Evolutionary conservation across 2,329 filamentous ascomycete species (phyloP), one percentile per base, ranked within the genome.

Genomic region (Aspergillus sp.): DNA sequence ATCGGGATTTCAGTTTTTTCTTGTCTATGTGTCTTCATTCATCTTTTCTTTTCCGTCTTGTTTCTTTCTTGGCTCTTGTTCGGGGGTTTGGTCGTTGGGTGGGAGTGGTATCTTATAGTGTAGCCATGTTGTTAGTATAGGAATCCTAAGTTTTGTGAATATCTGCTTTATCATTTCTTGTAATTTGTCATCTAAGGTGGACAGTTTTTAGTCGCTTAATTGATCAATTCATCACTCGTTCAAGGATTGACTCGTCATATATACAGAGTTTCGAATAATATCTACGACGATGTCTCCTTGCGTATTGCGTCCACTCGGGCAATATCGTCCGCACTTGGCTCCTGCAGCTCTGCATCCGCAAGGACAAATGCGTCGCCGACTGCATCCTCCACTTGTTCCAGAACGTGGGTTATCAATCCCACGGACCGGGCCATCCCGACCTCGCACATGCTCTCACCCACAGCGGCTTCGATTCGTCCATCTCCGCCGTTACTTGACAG

Each of bases 381-480:
- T 2, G 50, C 50, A 31, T 65, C 60, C 42, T 67, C 65, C n/a
- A 68, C 62, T 36, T 66, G 62, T 33, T 64, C 58, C 33, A 66
- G 43, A 0, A 58, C 50, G 42, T 65, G 58, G 6, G 53, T 53
- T 27, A 67, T 51, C 30, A 68, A 27, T 2, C 60, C 62, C 4
- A 66, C 62, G 27, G 65, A 65, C 2, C 64, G 60, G 7, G 61
- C 57, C 53, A 61, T 65, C 2, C 65, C 65, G 8, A 59, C 44
- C 26, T 60, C 53, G 19, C 54, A 59, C 56, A 63, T 62, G 8
- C 64, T 57, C 45, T 63, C 58, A 9, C 65, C 65, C 2, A 68
- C 60, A 0, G 59, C 58, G 28, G 51, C 49, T 45, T 66, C 59
- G 28, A 68, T 62, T 3, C 57, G 52, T 2, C 65, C 65, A 3